phyloP scores from a whole-genome alignment of 1,139 yeast species.

The Taphrina communis region DNA sequence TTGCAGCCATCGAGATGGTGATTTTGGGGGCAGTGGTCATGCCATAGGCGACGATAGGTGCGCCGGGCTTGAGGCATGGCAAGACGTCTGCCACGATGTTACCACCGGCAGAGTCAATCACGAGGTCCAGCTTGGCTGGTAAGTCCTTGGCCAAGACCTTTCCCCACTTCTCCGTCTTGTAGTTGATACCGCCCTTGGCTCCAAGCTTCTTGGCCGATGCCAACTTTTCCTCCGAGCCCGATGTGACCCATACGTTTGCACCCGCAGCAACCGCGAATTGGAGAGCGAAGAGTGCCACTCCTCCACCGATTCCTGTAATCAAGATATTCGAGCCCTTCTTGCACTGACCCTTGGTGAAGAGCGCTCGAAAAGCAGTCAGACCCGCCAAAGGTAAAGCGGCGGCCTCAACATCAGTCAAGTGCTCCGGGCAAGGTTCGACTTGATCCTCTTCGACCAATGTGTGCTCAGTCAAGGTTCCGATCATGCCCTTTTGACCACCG shows the following conservation, averaged over 20 bases:
- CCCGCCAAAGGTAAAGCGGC: slow-evolving; percentile 47
- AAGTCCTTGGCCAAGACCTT: slow-evolving; percentile 36
- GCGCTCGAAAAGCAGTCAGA: slow-evolving; percentile 46
- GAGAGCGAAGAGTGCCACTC: slow-evolving; percentile 46
- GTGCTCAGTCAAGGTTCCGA: slow-evolving; percentile 45
- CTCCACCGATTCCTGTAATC: slow-evolving; percentile 47
- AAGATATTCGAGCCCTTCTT: slow-evolving; percentile 39
- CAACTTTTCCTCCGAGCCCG: slow-evolving; percentile 45
- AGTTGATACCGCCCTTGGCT: slow-evolving; percentile 45
- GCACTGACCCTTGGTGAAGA: slow-evolving; percentile 41
- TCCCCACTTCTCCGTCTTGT: slow-evolving; percentile 45
- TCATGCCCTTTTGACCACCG: slow-evolving; percentile 45
- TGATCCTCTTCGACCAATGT: slow-evolving; percentile 40
- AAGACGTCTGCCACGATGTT: slow-evolving; percentile 44
- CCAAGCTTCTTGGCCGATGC: slow-evolving; percentile 43
- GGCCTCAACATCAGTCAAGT: slow-evolving; percentile 44
- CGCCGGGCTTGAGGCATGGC: slow-evolving; percentile 42
- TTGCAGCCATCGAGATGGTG: slow-evolving; percentile 45
- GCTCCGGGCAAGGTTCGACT: slow-evolving; percentile 43
- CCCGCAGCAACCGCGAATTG: slow-evolving; percentile 46
- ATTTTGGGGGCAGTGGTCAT: slow-evolving; percentile 46
- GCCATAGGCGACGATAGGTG: slow-evolving; percentile 45
- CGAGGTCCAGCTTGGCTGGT: slow-evolving; percentile 51
- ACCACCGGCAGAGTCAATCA: slow-evolving; percentile 47
- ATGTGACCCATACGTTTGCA: slow-evolving; percentile 45